phyloP scores from a whole-genome alignment of 2,329 filamentous ascomycete genomes.

The Aspergillus brunneoviolaceus region DNA sequence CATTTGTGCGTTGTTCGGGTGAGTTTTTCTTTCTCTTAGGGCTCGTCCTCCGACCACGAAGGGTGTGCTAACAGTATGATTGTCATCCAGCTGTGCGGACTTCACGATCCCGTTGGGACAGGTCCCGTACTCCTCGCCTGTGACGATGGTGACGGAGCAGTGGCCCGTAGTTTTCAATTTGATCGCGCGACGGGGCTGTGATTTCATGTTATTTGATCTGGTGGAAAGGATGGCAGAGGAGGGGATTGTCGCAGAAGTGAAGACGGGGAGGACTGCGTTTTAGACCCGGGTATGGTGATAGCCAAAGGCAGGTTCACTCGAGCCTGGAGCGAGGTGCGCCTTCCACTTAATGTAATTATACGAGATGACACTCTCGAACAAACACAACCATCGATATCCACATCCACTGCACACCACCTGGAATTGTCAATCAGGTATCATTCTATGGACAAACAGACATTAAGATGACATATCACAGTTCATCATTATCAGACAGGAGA shows the following conservation, averaged over 20 bases:
- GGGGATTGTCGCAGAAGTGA: constrained; percentile 9
- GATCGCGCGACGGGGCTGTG: constrained; percentile 16
- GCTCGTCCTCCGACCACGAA: too few relatives aligned
- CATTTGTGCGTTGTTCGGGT: constrained; percentile 17
- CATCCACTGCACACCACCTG: background rate
- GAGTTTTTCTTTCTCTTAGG: background rate
- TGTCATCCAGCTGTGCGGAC: constrained; percentile 6
- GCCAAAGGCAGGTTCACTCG: too few relatives aligned
- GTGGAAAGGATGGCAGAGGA: constrained; percentile 11
- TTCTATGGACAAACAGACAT: background rate
- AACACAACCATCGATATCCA: background rate
- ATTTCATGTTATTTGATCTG: constrained; percentile 16
- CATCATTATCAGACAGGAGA: background rate
- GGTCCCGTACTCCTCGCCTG: constrained; percentile 9
- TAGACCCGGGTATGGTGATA: background rate
- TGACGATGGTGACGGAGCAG: constrained; percentile 6
- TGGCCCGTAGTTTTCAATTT: constrained; percentile 12
- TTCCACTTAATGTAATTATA: too few relatives aligned
- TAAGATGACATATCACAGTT: background rate
- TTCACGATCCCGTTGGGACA: constrained; percentile 15
- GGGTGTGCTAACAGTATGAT: too few relatives aligned
- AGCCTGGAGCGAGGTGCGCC: too few relatives aligned
- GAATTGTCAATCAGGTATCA: background rate
- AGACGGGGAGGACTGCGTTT: constrained; percentile 11
- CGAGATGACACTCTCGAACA: background rate